These are phyloP conservation scores for Pleodorina starrii DNA, from an alignment of 139 green algal genomes.

Conservation along the genomic window DNA sequence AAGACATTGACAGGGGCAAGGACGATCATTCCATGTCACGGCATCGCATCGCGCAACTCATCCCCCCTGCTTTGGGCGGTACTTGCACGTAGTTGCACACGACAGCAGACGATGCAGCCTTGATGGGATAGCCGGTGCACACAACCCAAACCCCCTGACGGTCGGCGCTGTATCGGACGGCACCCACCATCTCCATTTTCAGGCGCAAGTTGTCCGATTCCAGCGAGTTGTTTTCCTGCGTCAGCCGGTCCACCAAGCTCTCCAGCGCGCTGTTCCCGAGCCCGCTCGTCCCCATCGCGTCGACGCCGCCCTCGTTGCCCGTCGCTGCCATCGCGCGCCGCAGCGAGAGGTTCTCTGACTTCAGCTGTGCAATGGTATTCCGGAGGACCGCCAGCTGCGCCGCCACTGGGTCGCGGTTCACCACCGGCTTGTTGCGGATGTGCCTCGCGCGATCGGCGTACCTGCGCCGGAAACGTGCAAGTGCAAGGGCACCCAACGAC, in stretches of 20 bases:
- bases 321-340: constrained; percentile 38
- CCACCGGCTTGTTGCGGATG: constrained; percentile 97
- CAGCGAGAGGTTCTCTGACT: constrained; percentile 66
- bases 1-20: too few species aligned
- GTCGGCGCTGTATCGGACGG: too few species aligned
- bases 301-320: constrained; percentile 17
- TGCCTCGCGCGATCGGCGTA: constrained; percentile 91
- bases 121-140: too few species aligned
- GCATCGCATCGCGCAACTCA: too few species aligned
- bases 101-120: too few species aligned
- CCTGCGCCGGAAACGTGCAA: constrained; percentile 33
- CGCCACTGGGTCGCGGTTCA: constrained; percentile 91
- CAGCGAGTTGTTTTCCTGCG: constrained; percentile 66
- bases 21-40: too few species aligned
- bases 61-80: too few species aligned
- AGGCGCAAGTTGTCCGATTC: constrained; percentile 75
- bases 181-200: constrained; percentile 75
- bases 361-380: constrained; percentile 76
- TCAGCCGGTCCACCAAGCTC: constrained; percentile 69
- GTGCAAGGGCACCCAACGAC: too few species aligned
- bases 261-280: constrained; percentile 28
- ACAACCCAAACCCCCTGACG: too few species aligned
- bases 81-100: too few species aligned
- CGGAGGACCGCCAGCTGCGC: constrained; percentile 84
- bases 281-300: background rate